Evolutionary conservation across 768 basidiomycete species (phyloP).

Genomic region (Gymnopilus dilepis): DNA sequence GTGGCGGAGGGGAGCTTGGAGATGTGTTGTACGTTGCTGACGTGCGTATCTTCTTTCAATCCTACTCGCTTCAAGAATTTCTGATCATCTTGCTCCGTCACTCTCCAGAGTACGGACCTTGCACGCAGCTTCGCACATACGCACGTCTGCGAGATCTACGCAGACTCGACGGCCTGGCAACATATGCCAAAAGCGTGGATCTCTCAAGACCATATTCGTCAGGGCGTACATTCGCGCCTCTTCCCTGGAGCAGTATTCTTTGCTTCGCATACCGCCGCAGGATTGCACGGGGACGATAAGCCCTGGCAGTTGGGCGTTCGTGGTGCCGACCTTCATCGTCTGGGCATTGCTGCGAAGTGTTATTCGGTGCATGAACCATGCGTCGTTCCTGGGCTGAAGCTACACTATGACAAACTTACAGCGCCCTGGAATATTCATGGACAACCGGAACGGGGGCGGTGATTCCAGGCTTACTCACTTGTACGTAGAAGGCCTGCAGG

Average conservation of each 20-base stretch:
- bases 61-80: no score
- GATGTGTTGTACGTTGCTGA: background rate
- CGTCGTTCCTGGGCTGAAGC: background rate
- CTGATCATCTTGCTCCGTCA: no score
- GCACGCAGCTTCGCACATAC: background rate
- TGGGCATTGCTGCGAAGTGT: background rate
- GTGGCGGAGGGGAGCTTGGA: background rate
- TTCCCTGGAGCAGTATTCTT: background rate
- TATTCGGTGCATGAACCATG: background rate
- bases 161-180: background rate
- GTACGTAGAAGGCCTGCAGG: no score
- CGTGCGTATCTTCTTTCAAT: background rate
- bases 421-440: background rate
- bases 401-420: background rate
- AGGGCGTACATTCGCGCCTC: background rate
- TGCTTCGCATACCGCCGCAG: background rate
- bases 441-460: background rate
- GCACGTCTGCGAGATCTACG: background rate
- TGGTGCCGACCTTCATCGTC: background rate
- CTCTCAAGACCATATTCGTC: background rate
- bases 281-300: background rate
- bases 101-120: background rate
- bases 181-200: constrained; percentile 1
- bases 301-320: constrained; percentile 3
- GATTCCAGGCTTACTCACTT: background rate